Percentiles rank a stretch among this genome's conserved stretches.
phyloP scores from a whole-genome alignment of 306 rosid genomes.

The Cicer yamashitae region DNA sequence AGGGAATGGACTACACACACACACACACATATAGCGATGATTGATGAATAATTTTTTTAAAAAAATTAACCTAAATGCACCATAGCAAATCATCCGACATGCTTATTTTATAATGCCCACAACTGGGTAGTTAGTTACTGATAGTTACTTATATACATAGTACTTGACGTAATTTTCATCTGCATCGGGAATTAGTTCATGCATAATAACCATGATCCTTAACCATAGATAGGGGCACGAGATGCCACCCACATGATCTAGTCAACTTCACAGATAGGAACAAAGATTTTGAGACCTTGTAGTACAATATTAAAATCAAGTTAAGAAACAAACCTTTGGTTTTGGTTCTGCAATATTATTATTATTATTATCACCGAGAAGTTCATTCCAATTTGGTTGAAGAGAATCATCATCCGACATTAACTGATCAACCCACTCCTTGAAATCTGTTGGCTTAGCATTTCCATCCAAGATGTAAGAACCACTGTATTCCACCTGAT shows the following conservation, averaged over 20 bases:
- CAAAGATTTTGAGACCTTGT: conserved; percentile 31
- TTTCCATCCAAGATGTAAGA: conserved; percentile 55
- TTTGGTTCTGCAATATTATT: conserved; percentile 52
- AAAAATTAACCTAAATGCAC: conserved; percentile 14
- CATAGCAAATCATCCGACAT: neutral
- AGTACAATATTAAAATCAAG: conserved; percentile 38
- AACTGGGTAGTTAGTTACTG: conserved; percentile 16
- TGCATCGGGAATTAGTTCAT: conserved; percentile 28
- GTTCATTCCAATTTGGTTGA: conserved; percentile 68
- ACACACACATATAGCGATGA: conserved; percentile 6
- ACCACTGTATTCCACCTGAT: conserved; percentile 52
- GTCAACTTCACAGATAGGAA: conserved; percentile 11
- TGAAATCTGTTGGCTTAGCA: conserved; percentile 54
- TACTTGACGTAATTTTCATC: conserved; percentile 33
- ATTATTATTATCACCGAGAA: conserved; percentile 55
- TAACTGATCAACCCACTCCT: conserved; percentile 79
- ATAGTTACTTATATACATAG: neutral
- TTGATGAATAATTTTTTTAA: neutral
- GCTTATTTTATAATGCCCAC: neutral
- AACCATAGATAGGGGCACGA: conserved; percentile 38
- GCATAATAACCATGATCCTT: conserved; percentile 31
- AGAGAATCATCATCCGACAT: conserved; percentile 66
- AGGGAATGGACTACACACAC: conserved; percentile 32
- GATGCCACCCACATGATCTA: conserved; percentile 35
- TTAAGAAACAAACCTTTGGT: conserved; percentile 59